Conservation (phyloP, 176 grass and related monocot species). For the Juncus inflexus region DNA sequence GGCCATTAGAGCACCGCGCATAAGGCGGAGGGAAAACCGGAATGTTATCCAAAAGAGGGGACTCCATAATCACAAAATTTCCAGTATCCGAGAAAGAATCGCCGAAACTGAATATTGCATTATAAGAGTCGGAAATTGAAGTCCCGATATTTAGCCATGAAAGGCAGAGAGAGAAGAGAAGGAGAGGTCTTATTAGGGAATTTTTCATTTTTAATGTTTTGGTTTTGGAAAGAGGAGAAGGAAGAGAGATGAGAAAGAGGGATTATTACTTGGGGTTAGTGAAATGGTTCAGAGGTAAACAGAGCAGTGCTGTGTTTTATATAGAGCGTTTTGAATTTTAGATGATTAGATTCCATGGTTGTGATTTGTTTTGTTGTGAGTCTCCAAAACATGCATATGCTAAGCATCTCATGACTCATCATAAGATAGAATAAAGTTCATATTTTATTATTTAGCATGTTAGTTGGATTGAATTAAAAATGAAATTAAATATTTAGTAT, state of each 20-base stretch:
- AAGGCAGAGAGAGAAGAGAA: constrained; percentile 19
- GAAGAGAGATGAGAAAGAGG: constrained; percentile 15
- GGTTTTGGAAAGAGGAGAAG: background rate
- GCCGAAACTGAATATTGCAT: constrained; percentile 49
- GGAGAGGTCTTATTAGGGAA: background rate
- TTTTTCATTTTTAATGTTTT: constrained; percentile 5
- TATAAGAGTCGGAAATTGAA: constrained; percentile 27
- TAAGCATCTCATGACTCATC: too few relatives aligned
- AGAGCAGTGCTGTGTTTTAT: constrained; percentile 7
- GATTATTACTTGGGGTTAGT: constrained; percentile 12
- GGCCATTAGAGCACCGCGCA: constrained; percentile 53
- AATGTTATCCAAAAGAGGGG: constrained; percentile 20
- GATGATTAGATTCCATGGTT: constrained; percentile 1
- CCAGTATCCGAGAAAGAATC: constrained; percentile 57
- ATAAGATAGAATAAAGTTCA: too few relatives aligned
- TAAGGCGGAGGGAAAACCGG: constrained; percentile 35
- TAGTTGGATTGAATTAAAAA: too few relatives aligned
- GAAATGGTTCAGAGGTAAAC: constrained; percentile 9
- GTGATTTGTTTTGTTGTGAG: background rate
- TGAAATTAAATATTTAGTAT: too few relatives aligned
- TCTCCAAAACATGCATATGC: too few relatives aligned
- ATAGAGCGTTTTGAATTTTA: background rate
- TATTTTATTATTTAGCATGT: too few relatives aligned
- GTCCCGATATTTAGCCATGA: constrained; percentile 8
- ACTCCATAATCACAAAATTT: constrained; percentile 32